Conservation (phyloP, 768 basidiomycete species). For the Paxillus rubicundulus region DNA sequence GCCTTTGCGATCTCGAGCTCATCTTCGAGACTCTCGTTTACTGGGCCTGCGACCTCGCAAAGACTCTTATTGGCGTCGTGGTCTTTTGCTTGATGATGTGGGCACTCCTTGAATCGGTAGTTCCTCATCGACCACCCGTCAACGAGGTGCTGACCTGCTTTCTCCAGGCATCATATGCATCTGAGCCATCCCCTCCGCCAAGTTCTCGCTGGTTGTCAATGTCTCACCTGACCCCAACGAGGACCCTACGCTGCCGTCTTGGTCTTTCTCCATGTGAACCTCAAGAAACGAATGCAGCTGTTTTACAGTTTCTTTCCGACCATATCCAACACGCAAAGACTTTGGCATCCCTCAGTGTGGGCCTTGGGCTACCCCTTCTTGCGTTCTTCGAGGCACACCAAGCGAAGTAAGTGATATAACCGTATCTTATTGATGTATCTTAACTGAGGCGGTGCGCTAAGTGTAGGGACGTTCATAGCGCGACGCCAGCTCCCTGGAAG, state of each 20-base stretch:
- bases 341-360: conserved; percentile 19
- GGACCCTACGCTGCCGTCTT: conserved; percentile 3
- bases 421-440: background rate
- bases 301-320: conserved; percentile 26
- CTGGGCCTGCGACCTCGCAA: conserved; percentile 14
- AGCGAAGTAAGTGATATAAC: conserved; percentile 13
- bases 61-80: conserved; percentile 9
- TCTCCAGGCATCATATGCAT: conserved; percentile 14
- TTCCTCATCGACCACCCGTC: background rate
- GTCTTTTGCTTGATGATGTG: conserved; percentile 21
- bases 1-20: background rate
- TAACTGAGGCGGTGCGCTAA: background rate
- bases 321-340: conserved; percentile 29
- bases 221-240: conserved; percentile 2
- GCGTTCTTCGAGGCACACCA: conserved; percentile 21
- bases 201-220: background rate
- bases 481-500: background rate
- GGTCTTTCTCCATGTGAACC: conserved; percentile 9
- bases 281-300: conserved; percentile 15
- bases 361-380: conserved; percentile 20
- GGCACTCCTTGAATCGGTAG: conserved; percentile 25
- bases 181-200: conserved; percentile 5
- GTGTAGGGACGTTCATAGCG: conserved; percentile 8
- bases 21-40: conserved; percentile 3
- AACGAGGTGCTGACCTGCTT: conserved; percentile 5